phyloP scores from a whole-genome alignment of 352 stramenopile species.

The Pseudoperonospora humuli region DNA sequence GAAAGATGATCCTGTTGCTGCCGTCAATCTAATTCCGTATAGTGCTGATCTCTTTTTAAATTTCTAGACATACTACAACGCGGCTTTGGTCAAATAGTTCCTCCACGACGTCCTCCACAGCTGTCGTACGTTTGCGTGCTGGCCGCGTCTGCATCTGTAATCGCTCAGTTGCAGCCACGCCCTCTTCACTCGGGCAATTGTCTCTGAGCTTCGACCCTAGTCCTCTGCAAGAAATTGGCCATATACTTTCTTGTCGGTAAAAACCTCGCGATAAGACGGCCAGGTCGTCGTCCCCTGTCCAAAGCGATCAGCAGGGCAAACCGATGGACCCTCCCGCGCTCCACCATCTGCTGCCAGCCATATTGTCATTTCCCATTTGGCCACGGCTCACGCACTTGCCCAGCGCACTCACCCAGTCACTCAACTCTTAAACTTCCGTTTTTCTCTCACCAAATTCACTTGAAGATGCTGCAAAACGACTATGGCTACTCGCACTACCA shows the following conservation, averaged over 20 bases:
- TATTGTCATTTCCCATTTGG: slow-evolving; percentile 78
- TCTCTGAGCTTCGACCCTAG: slow-evolving; percentile 6
- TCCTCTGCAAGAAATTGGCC: slow-evolving; percentile 14
- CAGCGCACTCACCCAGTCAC: background rate
- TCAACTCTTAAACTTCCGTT: background rate
- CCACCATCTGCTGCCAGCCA: slow-evolving; percentile 45
- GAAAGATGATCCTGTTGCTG: slow-evolving; percentile 1
- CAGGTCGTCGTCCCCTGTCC: slow-evolving; percentile 3
- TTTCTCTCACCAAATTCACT: background rate
- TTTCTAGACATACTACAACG: too few relatives aligned
- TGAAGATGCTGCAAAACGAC: slow-evolving; percentile 46
- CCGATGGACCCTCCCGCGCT: slow-evolving; percentile 1
- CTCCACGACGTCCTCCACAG: slow-evolving; percentile 7
- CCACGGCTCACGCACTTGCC: slow-evolving; percentile 25
- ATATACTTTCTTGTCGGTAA: slow-evolving; percentile 29
- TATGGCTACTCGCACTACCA: slow-evolving; percentile 55
- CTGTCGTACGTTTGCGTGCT: slow-evolving; percentile 18
- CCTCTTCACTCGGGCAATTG: too few relatives aligned
- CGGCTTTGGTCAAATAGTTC: slow-evolving; percentile 1
- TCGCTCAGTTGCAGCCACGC: too few relatives aligned
- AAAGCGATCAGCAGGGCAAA: slow-evolving; percentile 8
- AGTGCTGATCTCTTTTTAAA: too few relatives aligned
- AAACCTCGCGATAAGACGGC: slow-evolving; percentile 29
- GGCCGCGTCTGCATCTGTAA: slow-evolving; percentile 7
- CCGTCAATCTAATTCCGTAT: slow-evolving; percentile 4